Base-by-base conservation (phyloP, 257 asterid genomes). In the Jaltomata sinuosa region DNA sequence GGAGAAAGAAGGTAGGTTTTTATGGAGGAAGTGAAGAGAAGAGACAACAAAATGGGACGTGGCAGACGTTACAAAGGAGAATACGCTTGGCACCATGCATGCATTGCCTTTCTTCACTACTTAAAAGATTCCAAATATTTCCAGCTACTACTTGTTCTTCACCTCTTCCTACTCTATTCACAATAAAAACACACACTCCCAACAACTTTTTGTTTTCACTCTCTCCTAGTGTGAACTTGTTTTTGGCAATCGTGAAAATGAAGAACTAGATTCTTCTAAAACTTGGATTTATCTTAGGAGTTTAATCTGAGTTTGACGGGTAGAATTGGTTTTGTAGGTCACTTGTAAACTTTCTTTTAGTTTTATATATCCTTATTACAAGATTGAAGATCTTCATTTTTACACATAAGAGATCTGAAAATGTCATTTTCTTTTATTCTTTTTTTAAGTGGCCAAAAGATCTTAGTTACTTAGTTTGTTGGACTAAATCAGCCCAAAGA, bases 41-140 rank as follows among this genome's bases (percentile, higher is more conserved):
- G 72, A 34, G 40, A 76, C 16, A 45, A 47, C 14, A 25, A 9
- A 29, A 6, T 5, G 27, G 19, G 36, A 55, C 29, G 77, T 84
- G 86, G 74, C 83, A 84, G 4, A 40, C 77, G 85, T 54, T 71
- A 22, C 72, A 83, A 32, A 65, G 34, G 80, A 2, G 18, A 18
- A 25, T 52, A 69, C 62, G 49, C 29, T 10, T 71, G 85, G 27
- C 82, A 83, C 55, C 68, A 40, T 74, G 64, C 86, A 84, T 72
- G 76, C 42, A 38, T 27, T 68, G 29, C 50, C 25, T 53, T 25
- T 36, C 40, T 3, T 3, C 40, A 31, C 72, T 64, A 14, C 42
- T 47, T 45, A 15, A 72, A 76, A 45, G 40, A 47, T 18, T 47
- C 61, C 81, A 25, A 76, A 72, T 6, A 8, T 1, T 67, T 52